Base-by-base conservation (phyloP, 192 early-diverging fungal species). In the Linnemannia zychae region DNA sequence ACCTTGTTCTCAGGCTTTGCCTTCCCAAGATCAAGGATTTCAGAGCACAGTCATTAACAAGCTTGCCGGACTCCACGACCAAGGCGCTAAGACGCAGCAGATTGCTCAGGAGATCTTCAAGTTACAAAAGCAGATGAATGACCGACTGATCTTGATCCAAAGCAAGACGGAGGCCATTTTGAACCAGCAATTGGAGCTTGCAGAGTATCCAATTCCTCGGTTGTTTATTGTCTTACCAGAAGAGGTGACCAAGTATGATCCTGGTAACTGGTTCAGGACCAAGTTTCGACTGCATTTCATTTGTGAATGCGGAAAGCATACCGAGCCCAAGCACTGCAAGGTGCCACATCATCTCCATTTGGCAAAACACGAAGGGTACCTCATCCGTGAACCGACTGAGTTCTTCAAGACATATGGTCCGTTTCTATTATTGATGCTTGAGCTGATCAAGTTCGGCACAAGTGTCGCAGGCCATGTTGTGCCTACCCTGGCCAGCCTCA, bases 121-220 rank as follows among this genome's bases (percentile, higher is more conserved):
- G 77, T 20, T 66, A 40, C 17, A 24, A 48, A 72, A 72, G 33
- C 69, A 71, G n/a, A 71, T 47, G 44, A 40, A 67, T 22, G 69
- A 71, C 44, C 69, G 69, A 47, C 20, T 71, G 22, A 20, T 47
- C 22, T 18, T 71, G 40, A 71, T 71, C 69, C 69, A 71, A 31
- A 71, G 69, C 69, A 71, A 47, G 20, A 47, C 44, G 1, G 40
- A 71, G 4, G 69, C 69, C 13, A 47, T 71, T 1, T 47, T 71
- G 16, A 71, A 20, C 18, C 69, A 71, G 33, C 37, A 71, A 24
- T 47, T 47, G 40, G 69, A 71, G 69, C 69, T 71, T 16, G 37
- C 44, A 4, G 69, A 71, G 69, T 71, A 71, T 47, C 69, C 69
- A 7, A 71, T 71, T 47, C 69, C 69, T 18, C 69, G 69, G 40